Conservation (phyloP, 2,329 filamentous ascomycete species). For the Alternaria hordeiaustralica region DNA sequence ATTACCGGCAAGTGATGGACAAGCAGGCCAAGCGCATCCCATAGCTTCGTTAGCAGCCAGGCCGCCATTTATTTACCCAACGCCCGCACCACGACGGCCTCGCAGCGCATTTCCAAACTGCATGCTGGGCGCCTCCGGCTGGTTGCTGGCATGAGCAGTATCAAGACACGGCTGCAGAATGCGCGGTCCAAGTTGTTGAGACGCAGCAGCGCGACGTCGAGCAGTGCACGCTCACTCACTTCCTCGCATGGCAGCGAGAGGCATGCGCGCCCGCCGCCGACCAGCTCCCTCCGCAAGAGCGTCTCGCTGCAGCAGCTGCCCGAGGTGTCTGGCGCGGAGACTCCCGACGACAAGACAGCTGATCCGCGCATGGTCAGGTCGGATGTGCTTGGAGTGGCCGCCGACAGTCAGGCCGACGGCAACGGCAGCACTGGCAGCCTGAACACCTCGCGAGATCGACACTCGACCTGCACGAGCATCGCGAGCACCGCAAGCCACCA, state of each 20-base stretch:
- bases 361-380: conserved; percentile 33
- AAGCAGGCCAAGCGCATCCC: not conserved
- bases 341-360: conserved; percentile 10
- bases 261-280: conserved; percentile 4
- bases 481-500: conserved; percentile 14
- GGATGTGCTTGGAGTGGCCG: conserved; percentile 28
- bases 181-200: conserved; percentile 40
- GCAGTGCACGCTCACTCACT: conserved; percentile 26
- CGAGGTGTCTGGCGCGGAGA: conserved; percentile 18
- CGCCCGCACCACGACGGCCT: conserved; percentile 1
- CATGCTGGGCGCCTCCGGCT: conserved; percentile 29
- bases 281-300: conserved; percentile 35
- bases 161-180: conserved; percentile 43
- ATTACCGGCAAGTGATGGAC: conserved; percentile 3
- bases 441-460: conserved; percentile 26
- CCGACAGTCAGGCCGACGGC: conserved; percentile 22
- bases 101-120: conserved; percentile 13
- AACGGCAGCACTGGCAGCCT: conserved; percentile 13
- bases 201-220: conserved; percentile 36
- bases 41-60: not conserved
- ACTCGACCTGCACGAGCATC: conserved; percentile 16
- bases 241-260: conserved; percentile 39
- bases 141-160: conserved; percentile 41
- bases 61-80: not conserved
- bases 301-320: conserved; percentile 43